These are phyloP conservation scores for Starmerella stellata DNA, from an alignment of 805 yeast genomes.

Conservation along the genomic window DNA sequence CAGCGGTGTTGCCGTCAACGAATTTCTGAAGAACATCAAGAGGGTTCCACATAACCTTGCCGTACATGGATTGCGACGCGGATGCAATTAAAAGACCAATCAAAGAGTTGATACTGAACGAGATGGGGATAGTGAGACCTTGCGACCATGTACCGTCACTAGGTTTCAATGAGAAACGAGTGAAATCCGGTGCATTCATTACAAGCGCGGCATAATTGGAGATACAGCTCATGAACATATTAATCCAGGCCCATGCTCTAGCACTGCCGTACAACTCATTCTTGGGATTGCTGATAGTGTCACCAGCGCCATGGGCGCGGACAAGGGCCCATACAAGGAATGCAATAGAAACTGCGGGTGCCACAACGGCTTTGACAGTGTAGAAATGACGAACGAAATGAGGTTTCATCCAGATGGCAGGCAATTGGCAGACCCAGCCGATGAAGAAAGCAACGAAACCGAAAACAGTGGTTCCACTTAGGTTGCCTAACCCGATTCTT, in stretches of 20 bases:
- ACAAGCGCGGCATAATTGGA: slow-evolving; percentile 83
- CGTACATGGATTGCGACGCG: slow-evolving; percentile 48
- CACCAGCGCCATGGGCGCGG: slow-evolving; percentile 65
- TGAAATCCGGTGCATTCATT: slow-evolving; percentile 75
- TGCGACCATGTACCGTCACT: slow-evolving; percentile 33
- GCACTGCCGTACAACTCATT: slow-evolving; percentile 37
- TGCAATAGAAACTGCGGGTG: slow-evolving; percentile 69
- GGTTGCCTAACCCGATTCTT: slow-evolving; percentile 34
- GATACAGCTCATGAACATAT: slow-evolving; percentile 58
- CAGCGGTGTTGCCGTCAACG: slow-evolving; percentile 25
- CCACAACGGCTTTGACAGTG: slow-evolving; percentile 58
- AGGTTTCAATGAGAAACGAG: slow-evolving; percentile 49
- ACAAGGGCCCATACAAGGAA: slow-evolving; percentile 71
- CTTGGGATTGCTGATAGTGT: slow-evolving; percentile 37
- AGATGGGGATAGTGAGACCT: slow-evolving; percentile 46
- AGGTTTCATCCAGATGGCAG: slow-evolving; percentile 66
- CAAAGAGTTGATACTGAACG: slow-evolving; percentile 64
- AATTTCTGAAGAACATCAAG: slow-evolving; percentile 53
- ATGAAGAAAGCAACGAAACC: slow-evolving; percentile 59
- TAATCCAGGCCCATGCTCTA: slow-evolving; percentile 69
- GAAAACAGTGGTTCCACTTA: slow-evolving; percentile 50
- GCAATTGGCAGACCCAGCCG: slow-evolving; percentile 65
- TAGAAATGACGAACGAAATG: slow-evolving; percentile 69
- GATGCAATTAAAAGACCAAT: slow-evolving; percentile 75
- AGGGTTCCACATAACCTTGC: slow-evolving; percentile 67